Base-by-base conservation (phyloP, 768 basidiomycete species). In the Cystofilobasidium bisporidii region DNA sequence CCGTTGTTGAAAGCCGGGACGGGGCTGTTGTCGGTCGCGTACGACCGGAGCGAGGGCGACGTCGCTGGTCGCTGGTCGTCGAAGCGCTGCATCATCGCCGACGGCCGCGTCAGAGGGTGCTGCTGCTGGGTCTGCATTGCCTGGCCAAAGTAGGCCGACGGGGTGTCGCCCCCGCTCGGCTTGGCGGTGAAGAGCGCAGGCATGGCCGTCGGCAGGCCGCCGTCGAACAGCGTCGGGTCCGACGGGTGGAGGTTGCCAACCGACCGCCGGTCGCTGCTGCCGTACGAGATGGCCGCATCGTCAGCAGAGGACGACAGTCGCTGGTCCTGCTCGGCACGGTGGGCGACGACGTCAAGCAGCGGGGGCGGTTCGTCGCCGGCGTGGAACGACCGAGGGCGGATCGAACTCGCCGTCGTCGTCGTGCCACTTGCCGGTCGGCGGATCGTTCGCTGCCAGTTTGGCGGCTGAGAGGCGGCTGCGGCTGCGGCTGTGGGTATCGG, bases 341-440 rank as follows among this genome's bases (percentile, higher is more conserved):
- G 8, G 15, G 41, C 41, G 41, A 43, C 41, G 41, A 43, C 41
- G 41, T 20, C 12, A 4, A 20, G 15, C 41, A 15, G 3, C 41
- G n/a, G n/a, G n/a, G n/a, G n/a, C n/a, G 41, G 41, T 17, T 3
- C 41, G 18, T 43, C 57, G 26, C 64, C 64, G 15, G 64, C 55
- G 36, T 65, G 64, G 41, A 65, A 65, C 40, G 64, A 65, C 55
- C 58, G 64, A 30, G 64, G 64, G 4, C 64, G 64, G 36, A 36
- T 5, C 36, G 36, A 5, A 12, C 36, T 6, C 36, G 36, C 36
- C 36, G 36, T 12, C 36, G 6, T 28, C 41, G 41, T 17, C 18
- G 12, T 8, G 11, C 41, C 11, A 3, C 18, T n/a, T n/a, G 41
- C 18, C 41, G 41, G 41, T 20, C 41, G 41, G 3, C 41, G 40